phyloP scores from a whole-genome alignment of 306 rosid species.

The Trifolium fragiferum region DNA sequence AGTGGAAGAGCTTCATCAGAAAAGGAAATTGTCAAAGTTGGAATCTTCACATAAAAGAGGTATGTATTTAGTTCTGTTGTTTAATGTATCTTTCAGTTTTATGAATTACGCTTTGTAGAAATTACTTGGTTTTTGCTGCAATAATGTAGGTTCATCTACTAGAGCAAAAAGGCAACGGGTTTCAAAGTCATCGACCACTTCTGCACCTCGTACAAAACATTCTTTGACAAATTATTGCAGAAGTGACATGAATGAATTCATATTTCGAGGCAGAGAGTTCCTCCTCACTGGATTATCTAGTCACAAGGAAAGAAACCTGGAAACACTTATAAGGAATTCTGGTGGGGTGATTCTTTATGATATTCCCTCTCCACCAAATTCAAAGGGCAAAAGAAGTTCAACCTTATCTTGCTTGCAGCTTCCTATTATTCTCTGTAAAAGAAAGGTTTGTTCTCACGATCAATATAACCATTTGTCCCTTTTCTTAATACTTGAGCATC shows the following conservation, averaged over 20 bases:
- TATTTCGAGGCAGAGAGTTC: conserved; percentile 76
- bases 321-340: conserved; percentile 64
- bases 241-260: conserved; percentile 48
- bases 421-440: conserved; percentile 74
- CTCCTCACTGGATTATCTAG: conserved; percentile 80
- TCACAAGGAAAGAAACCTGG: conserved; percentile 63
- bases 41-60: conserved; percentile 52
- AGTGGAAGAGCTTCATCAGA: conserved; percentile 50
- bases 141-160: conserved; percentile 60
- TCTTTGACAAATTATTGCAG: conserved; percentile 45
- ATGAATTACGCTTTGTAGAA: conserved; percentile 1
- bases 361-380: conserved; percentile 67
- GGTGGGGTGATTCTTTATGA: conserved; percentile 77
- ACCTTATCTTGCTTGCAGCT: conserved; percentile 44
- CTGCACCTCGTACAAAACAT: conserved; percentile 37
- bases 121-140: conserved; percentile 33
- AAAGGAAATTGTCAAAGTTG: conserved; percentile 48
- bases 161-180: conserved; percentile 50
- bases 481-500: conserved; percentile 6
- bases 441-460: conserved; percentile 62
- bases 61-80: conserved; percentile 29
- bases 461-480: conserved; percentile 9
- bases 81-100: conserved; percentile 24
- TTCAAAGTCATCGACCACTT: conserved; percentile 44
- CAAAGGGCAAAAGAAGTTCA: conserved; percentile 55